phyloP scores from a whole-genome alignment of 495 filamentous ascomycete genomes.

The Aspergillus coremiiformis region DNA sequence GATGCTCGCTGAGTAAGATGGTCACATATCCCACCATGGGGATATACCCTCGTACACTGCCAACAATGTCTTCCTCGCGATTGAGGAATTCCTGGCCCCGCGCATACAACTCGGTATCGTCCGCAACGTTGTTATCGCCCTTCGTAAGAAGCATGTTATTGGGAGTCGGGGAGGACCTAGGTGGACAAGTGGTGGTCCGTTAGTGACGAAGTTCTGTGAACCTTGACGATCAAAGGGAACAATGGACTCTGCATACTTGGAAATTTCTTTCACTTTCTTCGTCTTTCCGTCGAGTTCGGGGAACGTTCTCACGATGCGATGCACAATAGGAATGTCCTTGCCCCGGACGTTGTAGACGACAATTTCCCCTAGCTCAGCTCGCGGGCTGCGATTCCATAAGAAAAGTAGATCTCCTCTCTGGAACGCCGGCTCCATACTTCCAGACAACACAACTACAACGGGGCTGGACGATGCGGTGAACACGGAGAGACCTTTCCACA shows the following conservation, averaged over 20 bases:
- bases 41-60: constrained; percentile 88
- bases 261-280: constrained; percentile 36
- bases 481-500: constrained; percentile 94
- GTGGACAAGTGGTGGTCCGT: background rate
- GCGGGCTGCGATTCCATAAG: constrained; percentile 80
- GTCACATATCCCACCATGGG: constrained; percentile 97
- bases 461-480: constrained; percentile 80
- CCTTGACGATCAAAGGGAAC: background rate
- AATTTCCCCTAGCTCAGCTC: constrained; percentile 67
- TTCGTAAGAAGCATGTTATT: constrained; percentile 73
- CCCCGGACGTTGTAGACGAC: constrained; percentile 75
- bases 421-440: constrained; percentile 96
- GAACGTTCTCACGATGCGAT: constrained; percentile 72
- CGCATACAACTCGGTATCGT: constrained; percentile 92
- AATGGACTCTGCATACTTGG: constrained; percentile 21
- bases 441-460: constrained; percentile 75
- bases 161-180: constrained; percentile 21
- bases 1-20: constrained; percentile 91
- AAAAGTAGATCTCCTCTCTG: constrained; percentile 90
- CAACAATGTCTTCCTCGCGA: constrained; percentile 81
- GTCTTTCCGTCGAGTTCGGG: constrained; percentile 39
- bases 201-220: constrained; percentile 1
- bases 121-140: constrained; percentile 91
- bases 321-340: constrained; percentile 93
- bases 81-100: constrained; percentile 76